These are phyloP conservation scores for Aspergillus heteromorphus DNA, from an alignment of 495 filamentous ascomycete genomes.

Conservation along the genomic window DNA sequence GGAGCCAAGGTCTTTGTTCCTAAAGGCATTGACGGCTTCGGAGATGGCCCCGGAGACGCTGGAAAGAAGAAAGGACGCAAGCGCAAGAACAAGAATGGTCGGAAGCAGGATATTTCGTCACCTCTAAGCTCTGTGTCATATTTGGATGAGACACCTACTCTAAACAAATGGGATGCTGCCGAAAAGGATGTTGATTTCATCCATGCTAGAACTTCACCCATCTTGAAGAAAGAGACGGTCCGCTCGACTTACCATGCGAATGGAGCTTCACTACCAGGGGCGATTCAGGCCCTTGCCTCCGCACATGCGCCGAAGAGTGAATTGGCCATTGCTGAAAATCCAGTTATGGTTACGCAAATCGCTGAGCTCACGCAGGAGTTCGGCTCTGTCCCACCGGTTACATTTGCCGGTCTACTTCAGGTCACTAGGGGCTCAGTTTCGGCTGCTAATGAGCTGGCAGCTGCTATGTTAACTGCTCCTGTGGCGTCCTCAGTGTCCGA, in stretches of 20 bases:
- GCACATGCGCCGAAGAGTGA: slow-evolving; percentile 22
- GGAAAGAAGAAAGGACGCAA: slow-evolving; percentile 42
- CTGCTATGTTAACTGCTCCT: slow-evolving; percentile 34
- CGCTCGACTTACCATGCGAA: slow-evolving; percentile 58
- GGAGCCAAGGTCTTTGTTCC: slow-evolving; percentile 40
- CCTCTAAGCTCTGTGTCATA: slow-evolving; percentile 5
- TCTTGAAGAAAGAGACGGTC: slow-evolving; percentile 46
- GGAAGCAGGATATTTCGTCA: slow-evolving; percentile 13
- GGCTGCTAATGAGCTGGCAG: slow-evolving; percentile 55
- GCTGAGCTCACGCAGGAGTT: slow-evolving; percentile 52
- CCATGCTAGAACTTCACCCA: slow-evolving; percentile 33
- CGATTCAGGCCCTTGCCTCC: slow-evolving; percentile 50
- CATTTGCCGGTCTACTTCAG: slow-evolving; percentile 46
- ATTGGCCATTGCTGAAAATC: slow-evolving; percentile 35
- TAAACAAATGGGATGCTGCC: slow-evolving; percentile 53
- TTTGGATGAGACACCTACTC: slow-evolving; percentile 8
- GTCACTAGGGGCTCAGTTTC: slow-evolving; percentile 52
- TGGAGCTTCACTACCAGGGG: slow-evolving; percentile 50
- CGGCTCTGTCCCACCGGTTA: slow-evolving; percentile 37
- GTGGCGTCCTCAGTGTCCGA: slow-evolving; percentile 30
- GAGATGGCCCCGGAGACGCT: slow-evolving; percentile 32
- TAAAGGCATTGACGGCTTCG: slow-evolving; percentile 79
- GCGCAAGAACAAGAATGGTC: slow-evolving; percentile 23
- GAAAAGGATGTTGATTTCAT: slow-evolving; percentile 58
- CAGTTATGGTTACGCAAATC: slow-evolving; percentile 41